A percentile compares a stretch with the other conserved stretches of the same genome.
Evolutionary conservation across 257 asterid genomes (phyloP).

Genomic region (Coffea canephora): DNA sequence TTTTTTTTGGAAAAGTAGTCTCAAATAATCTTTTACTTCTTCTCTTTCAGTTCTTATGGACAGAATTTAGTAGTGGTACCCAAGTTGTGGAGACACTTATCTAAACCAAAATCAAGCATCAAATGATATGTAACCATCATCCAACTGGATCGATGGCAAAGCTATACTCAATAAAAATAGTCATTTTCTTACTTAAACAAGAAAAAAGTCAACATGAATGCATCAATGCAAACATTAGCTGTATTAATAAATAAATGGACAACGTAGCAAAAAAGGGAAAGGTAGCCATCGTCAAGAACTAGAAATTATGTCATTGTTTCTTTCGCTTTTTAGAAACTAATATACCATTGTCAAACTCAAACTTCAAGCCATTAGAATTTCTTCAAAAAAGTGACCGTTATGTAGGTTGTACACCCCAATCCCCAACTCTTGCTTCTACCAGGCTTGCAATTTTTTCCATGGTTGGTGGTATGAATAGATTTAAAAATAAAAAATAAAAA

Average conservation of each 20-base stretch:
- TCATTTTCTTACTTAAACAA: neutral
- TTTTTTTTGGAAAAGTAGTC: constrained; percentile 5
- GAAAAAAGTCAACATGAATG: neutral
- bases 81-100: constrained; percentile 54
- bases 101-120: neutral
- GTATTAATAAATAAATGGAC: neutral
- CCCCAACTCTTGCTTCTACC: neutral
- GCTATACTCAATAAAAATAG: neutral
- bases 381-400: no score
- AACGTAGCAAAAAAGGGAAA: neutral
- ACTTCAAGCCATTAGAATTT: neutral
- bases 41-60: constrained; percentile 65
- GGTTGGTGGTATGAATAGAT: neutral
- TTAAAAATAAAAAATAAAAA: no score
- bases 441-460: neutral
- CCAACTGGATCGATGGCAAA: neutral
- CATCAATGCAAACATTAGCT: neutral
- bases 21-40: constrained; percentile 10
- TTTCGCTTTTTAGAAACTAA: neutral
- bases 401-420: no score
- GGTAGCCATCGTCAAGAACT: neutral
- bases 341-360: neutral
- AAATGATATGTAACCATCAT: neutral
- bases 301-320: no score
- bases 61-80: constrained; percentile 59